Evolutionary conservation across 2,329 filamentous ascomycete species (phyloP).

Genomic region (Fusarium chuoi): DNA sequence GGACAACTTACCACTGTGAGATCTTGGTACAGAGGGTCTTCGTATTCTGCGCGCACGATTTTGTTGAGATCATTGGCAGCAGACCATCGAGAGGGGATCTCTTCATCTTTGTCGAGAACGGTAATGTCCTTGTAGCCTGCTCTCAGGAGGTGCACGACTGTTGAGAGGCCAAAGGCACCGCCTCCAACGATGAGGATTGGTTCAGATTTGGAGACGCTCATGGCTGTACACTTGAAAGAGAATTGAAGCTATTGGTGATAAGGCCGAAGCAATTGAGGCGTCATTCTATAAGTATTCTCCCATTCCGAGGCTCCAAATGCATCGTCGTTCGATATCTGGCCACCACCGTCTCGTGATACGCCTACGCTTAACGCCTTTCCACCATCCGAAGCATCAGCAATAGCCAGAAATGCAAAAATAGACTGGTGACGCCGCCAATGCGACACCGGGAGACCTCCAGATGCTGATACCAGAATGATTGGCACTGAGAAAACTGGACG

Average conservation of each 20-base stretch:
- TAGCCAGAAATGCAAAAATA: background rate
- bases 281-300: background rate
- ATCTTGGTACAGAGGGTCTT: conserved; percentile 66
- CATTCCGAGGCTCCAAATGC: no score
- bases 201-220: conserved; percentile 38
- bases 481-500: background rate
- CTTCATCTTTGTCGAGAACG: conserved; percentile 55
- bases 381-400: background rate
- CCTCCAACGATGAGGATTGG: conserved; percentile 55
- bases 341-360: background rate
- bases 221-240: background rate
- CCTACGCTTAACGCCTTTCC: background rate
- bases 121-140: conserved; percentile 58
- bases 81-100: conserved; percentile 57
- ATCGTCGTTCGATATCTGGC: background rate
- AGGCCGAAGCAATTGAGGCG: background rate
- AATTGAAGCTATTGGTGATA: background rate
- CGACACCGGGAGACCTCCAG: conserved; percentile 9
- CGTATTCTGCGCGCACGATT: conserved; percentile 68
- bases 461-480: background rate
- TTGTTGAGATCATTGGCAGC: conserved; percentile 71
- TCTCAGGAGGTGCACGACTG: conserved; percentile 57
- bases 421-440: background rate
- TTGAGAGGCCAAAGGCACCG: conserved; percentile 63
- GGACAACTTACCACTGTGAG: conserved; percentile 58